A percentile compares a stretch with the other conserved stretches of the same genome.
Conservation (phyloP, 2,329 filamentous ascomycete species). For the Metarhizium rileyi region DNA sequence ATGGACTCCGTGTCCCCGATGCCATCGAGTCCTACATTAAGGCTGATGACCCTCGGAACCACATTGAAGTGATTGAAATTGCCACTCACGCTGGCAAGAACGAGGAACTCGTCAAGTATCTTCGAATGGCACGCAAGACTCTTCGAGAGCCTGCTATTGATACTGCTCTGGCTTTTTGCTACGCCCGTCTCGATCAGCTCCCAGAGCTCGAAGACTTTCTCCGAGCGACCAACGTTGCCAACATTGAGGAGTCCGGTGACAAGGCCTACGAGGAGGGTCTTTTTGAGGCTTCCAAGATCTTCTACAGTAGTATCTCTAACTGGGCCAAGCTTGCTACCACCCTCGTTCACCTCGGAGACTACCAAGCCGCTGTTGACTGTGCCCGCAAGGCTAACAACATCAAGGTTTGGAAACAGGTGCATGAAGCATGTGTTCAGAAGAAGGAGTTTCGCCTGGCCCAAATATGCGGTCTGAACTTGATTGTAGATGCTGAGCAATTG, state of each 20-base stretch:
- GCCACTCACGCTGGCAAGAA: conserved; percentile 94
- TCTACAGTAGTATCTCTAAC: conserved; percentile 96
- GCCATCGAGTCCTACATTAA: conserved; percentile 96
- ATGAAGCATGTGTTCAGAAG: conserved; percentile 90
- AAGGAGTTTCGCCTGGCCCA: conserved; percentile 98
- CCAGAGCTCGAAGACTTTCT: conserved; percentile 94
- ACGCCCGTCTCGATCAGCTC: conserved; percentile 83
- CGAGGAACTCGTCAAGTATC: conserved; percentile 90
- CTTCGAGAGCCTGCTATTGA: conserved; percentile 89
- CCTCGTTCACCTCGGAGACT: conserved; percentile 91
- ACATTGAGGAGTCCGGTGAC: conserved; percentile 94
- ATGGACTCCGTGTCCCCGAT: conserved; percentile 86
- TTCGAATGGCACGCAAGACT: conserved; percentile 96
- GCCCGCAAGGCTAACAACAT: conserved; percentile 98
- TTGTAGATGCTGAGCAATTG: conserved; percentile 93
- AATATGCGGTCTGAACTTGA: conserved; percentile 96
- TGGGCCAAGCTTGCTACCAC: conserved; percentile 99
- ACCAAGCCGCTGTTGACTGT: conserved; percentile 95
- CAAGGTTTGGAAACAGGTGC: conserved; percentile 98
- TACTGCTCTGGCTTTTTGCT: conserved; percentile 88
- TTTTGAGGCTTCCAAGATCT: conserved; percentile 96
- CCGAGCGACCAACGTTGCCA: conserved; percentile 83
- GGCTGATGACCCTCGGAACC: conserved; percentile 85
- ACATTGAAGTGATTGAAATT: conserved; percentile 91
- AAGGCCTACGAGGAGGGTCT: conserved; percentile 93